Evolutionary conservation across 257 asterid species (phyloP).

Genomic region (Solanum bukasovii): DNA sequence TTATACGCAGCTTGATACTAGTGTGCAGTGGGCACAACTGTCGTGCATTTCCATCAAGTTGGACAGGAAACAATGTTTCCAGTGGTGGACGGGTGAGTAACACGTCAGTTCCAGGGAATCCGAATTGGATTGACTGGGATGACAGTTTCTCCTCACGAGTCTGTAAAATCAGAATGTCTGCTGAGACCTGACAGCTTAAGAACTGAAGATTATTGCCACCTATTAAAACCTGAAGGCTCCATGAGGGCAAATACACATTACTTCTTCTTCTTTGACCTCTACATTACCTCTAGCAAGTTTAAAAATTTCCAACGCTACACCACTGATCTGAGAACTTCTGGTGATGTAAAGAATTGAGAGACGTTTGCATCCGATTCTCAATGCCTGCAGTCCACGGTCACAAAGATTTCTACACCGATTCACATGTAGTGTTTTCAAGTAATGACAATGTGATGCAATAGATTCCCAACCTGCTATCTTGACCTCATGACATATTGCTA

Average conservation of each 20-base stretch:
- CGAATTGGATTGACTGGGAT: neutral
- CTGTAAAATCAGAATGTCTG: neutral
- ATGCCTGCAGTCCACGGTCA: conserved; percentile 46
- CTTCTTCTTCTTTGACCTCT: conserved; percentile 35
- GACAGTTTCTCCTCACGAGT: neutral
- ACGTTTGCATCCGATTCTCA: conserved; percentile 45
- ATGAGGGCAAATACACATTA: conserved; percentile 38
- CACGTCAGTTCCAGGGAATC: neutral
- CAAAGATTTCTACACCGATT: conserved; percentile 49
- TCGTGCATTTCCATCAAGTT: neutral
- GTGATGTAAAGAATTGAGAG: conserved; percentile 31
- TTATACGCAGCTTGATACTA: neutral
- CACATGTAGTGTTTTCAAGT: conserved; percentile 51
- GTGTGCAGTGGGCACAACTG: neutral
- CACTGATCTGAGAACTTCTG: conserved; percentile 26
- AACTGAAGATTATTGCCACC: neutral
- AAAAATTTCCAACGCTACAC: conserved; percentile 33
- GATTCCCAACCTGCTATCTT: conserved; percentile 43
- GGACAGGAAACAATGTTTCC: neutral
- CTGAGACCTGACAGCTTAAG: too few species aligned
- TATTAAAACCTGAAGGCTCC: conserved; percentile 18
- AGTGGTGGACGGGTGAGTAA: neutral
- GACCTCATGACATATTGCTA: conserved; percentile 55
- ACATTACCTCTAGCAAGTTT: conserved; percentile 40
- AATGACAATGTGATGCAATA: conserved; percentile 33